Evolutionary conservation across 192 early-diverging fungal genomes (phyloP), one percentile per base, ranked within the genome.

Genomic region (Podila epicladia): DNA sequence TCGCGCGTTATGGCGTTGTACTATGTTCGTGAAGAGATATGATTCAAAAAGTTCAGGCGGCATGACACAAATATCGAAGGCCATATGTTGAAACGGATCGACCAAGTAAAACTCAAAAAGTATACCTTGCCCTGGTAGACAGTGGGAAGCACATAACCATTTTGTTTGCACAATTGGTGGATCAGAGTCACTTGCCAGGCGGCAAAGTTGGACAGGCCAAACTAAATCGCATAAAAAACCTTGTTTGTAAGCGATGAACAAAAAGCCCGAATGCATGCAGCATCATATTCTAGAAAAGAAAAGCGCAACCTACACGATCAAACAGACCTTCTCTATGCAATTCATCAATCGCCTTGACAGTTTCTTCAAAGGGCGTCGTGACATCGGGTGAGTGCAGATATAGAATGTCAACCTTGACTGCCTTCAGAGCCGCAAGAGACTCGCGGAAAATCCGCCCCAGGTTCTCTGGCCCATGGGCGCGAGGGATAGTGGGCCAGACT

Each of bases 331-430:
- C 86, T 29, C 85, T 58, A 64, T 92, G 88, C 26, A 92, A 68
- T n/a, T 89, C 88, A 26, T 92, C 75, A 3, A 92, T 86, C 22
- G 88, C 88, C 31, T 69, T 64, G 50, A 89, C 62, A 11, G 91
- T 92, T 9, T 77, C 69, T 68, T 83, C 88, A 57, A 89, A 86
- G 6, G 89, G 86, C 4, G 85, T 87, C 0, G 82, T 67, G 68
- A 86, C 83, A 64, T 92, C 91, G 0, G 89, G 89, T 0, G 88
- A 87, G 60, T 92, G 91, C 9, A 92, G 74, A 58, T 92, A 92
- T 58, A 92, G 88, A 20, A 91, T 87, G 62, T 91, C 90, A 7
- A 92, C 89, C 58, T 85, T 83, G 6, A 73, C 37, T 3, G 75
- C 60, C 5, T 85, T 79, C 58, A 92, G 70, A 13, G 91, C 91